Evolutionary conservation across 1,284 basidiomycete species (phyloP).

Genomic region (Trichosporon faecale): DNA sequence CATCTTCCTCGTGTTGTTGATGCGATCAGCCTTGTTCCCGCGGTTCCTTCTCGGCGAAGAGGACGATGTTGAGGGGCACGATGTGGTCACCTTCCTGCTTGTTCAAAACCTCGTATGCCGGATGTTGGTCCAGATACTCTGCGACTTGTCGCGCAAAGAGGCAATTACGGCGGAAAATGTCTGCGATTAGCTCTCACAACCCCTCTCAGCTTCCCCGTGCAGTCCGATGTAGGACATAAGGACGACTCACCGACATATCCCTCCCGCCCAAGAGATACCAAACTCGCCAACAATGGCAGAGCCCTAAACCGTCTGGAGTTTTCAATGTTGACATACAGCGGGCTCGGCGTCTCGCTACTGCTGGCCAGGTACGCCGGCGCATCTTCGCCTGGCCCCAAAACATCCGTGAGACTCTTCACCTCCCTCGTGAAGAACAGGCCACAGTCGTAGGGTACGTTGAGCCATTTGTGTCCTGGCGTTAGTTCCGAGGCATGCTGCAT

Average conservation of each 20-base stretch:
- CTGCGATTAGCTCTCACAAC: constrained; percentile 20
- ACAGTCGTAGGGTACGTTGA: constrained; percentile 57
- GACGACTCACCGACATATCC: constrained; percentile 49
- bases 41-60: constrained; percentile 48
- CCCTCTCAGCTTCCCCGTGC: too few relatives aligned
- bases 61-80: constrained; percentile 54
- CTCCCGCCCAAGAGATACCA: constrained; percentile 52
- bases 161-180: constrained; percentile 53
- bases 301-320: constrained; percentile 57
- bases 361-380: constrained; percentile 53
- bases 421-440: constrained; percentile 55
- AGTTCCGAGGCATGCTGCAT: neutral
- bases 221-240: neutral
- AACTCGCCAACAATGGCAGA: constrained; percentile 55
- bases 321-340: constrained; percentile 54
- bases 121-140: constrained; percentile 38
- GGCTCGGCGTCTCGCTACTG: constrained; percentile 20
- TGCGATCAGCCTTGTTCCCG: constrained; percentile 32
- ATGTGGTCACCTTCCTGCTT: constrained; percentile 24
- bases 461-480: constrained; percentile 52
- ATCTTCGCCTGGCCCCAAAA: constrained; percentile 53
- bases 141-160: constrained; percentile 51
- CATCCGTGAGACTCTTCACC: constrained; percentile 37
- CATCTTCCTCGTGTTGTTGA: constrained; percentile 52
- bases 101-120: constrained; percentile 51